Base-by-base conservation (phyloP, 2,329 filamentous ascomycete genomes). In the Orbilia oligospora region DNA sequence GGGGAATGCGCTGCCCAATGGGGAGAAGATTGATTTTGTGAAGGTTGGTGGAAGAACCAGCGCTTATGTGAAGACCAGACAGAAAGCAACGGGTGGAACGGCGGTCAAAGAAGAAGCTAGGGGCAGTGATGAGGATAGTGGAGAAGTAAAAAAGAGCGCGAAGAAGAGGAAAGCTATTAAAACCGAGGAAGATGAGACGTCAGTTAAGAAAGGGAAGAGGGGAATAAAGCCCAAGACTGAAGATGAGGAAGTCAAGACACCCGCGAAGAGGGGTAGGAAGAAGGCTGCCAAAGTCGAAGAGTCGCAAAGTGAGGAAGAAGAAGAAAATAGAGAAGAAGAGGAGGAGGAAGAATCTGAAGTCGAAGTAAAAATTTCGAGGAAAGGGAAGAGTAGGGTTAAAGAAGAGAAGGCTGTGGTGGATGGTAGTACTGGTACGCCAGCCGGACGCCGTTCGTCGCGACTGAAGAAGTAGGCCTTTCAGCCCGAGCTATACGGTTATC, bases 31-130 rank as follows among this genome's bases (percentile, higher is more conserved):
- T 55, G 90, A 90, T 0, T 96, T 95, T 83, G 85, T 98, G 61
- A 97, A 92, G 0, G 95, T 98, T 0, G 95, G 95, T 0, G 94
- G 95, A 1, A 87, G 96, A 55, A 98, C 96, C 2, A 97, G 93
- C 82, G 97, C 94, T 58, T 91, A 95, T 66, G 93, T 97, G 0
- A 94, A 94, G 0, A 90, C 87, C 12, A 86, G 96, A 30, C 96
- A 98, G 86, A 97, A 94, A 86, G 97, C 97, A 87, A 90, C 88
- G 1, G 89, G 87, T 0, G 73, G 61, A 14, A 77, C 67, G 9
- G 85, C 87, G 36, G 88, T 90, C 16, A 86, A 76, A 66, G 81
- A 64, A 58, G 83, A 83, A 66, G 82, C 80, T 69, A 83, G 66
- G 75, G 84, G 72, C 44, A 80, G 67, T 75, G 82, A 81, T 3